These are phyloP conservation scores for Dictyostelium intermedium DNA, from an alignment of 78 protist species.

Conservation along the genomic window DNA sequence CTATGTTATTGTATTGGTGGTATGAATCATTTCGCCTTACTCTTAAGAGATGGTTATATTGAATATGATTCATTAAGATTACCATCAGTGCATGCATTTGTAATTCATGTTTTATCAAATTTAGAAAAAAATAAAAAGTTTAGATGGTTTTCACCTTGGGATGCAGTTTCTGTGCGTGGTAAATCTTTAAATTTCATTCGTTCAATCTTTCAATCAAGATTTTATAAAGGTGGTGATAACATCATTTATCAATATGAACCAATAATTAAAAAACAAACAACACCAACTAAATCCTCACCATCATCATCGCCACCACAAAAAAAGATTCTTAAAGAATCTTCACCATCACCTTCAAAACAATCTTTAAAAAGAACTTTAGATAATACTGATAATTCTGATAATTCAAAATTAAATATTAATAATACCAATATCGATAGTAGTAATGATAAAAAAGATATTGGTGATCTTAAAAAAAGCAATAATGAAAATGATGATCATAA, in stretches of 20 bases:
- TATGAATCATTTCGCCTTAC: not conserved
- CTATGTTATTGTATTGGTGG: constrained; percentile 47
- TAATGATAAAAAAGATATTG: not conserved
- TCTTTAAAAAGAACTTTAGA: not conserved
- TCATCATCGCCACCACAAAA: constrained; percentile 1
- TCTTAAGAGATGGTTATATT: constrained; percentile 49
- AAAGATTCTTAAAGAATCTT: not conserved
- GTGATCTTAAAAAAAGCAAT: not conserved
- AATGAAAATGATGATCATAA: not conserved
- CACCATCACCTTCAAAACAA: not conserved
- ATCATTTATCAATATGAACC: not conserved
- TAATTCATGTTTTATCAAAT: constrained; percentile 25
- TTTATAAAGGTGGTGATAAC: not conserved
- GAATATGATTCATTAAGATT: constrained; percentile 20
- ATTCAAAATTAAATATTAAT: not conserved
- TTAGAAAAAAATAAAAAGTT: constrained; percentile 26
- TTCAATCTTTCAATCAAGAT: constrained; percentile 10
- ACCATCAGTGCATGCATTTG: constrained; percentile 63
- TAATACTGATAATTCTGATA: not conserved
- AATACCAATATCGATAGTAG: not conserved
- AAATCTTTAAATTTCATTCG: constrained; percentile 58
- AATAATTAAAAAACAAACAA: not conserved
- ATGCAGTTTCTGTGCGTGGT: constrained; percentile 34
- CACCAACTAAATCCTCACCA: not conserved
- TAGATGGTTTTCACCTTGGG: constrained; percentile 74